Conservation (phyloP, 2,329 filamentous ascomycete species). For the Aureobasidium sp. region DNA sequence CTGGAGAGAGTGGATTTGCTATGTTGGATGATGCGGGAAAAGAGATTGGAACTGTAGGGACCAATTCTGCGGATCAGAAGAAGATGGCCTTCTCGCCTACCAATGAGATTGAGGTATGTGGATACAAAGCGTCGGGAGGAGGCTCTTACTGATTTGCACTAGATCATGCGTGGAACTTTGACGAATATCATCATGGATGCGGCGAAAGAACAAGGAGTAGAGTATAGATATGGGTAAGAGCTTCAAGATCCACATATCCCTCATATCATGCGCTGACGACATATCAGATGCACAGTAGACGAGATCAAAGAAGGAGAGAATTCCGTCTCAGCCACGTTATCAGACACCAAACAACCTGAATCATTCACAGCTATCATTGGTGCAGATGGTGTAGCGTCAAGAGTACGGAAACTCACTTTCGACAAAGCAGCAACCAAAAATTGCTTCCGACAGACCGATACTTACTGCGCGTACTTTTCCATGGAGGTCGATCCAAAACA, state of each 20-base stretch:
- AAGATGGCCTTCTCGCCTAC: neutral
- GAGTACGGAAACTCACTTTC: constrained; percentile 20
- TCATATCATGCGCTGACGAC: too few relatives aligned
- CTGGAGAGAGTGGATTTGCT: constrained; percentile 21
- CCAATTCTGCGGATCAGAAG: neutral
- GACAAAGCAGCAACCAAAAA: constrained; percentile 13
- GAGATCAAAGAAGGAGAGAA: neutral
- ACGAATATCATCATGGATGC: constrained; percentile 35
- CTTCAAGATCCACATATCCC: too few relatives aligned
- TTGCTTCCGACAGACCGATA: constrained; percentile 15
- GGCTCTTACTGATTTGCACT: neutral
- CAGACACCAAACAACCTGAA: neutral
- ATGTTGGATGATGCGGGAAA: constrained; percentile 21
- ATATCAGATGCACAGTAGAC: constrained; percentile 10
- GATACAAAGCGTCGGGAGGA: neutral
- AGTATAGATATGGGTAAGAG: neutral
- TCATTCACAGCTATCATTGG: constrained; percentile 21
- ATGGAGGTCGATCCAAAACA: constrained; percentile 15
- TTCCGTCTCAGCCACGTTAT: neutral
- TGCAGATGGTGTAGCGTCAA: constrained; percentile 22
- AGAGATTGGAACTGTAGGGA: constrained; percentile 8
- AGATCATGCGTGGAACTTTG: constrained; percentile 47
- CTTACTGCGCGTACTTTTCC: constrained; percentile 22
- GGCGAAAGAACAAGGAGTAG: constrained; percentile 13
- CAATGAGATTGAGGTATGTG: constrained; percentile 7